Base-by-base conservation (phyloP, 75 land plant genomes). In the Picea sitchensis region DNA sequence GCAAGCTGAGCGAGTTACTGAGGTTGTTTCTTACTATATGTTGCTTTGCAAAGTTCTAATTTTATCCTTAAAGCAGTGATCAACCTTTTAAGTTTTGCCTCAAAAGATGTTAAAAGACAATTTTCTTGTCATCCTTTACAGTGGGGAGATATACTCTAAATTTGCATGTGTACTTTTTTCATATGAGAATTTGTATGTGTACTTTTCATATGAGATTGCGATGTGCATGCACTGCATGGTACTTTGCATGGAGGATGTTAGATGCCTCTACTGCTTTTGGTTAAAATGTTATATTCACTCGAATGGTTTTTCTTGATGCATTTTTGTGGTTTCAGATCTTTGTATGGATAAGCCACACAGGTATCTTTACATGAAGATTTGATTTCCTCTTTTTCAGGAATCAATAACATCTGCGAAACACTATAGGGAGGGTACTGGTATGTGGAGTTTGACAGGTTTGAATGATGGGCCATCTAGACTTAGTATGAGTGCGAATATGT, bases 401-500 rank as follows among this genome's bases (percentile, higher is more conserved):
- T 87, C 88, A 59, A 91, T 96, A 30, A 86, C 98, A 54, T 94
- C 95, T 56, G 94, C 94, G 11, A 75, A 76, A 8, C 78, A 86
- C 73, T 96, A 92, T 79, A 65, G 78, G 59, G 82, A 89, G 44
- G 85, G 89, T 80, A 88, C 92, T 77, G 95, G 99, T 30, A 85
- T 90, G 88, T 92, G 84, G 85, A 96, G 85, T 82, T 26, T 82
- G 3, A 69, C 91, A 38, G 80, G 80, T 3, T 57, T 82, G 73
- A 61, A 80, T 61, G 88, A 81, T 78, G 87, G 89, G 21, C 87
- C 89, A 57, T 84, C 92, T 76, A 84, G 87, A 36, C 81, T 88
- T 47, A 92, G 91, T 67, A 91, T 91, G 97, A 94, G 92, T 71
- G 89, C 87, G 11, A 89, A 86, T 81, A 88, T 89, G 95, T 92